Conservation (phyloP, 345 rosid genomes). For the Pistacia integerrima region DNA sequence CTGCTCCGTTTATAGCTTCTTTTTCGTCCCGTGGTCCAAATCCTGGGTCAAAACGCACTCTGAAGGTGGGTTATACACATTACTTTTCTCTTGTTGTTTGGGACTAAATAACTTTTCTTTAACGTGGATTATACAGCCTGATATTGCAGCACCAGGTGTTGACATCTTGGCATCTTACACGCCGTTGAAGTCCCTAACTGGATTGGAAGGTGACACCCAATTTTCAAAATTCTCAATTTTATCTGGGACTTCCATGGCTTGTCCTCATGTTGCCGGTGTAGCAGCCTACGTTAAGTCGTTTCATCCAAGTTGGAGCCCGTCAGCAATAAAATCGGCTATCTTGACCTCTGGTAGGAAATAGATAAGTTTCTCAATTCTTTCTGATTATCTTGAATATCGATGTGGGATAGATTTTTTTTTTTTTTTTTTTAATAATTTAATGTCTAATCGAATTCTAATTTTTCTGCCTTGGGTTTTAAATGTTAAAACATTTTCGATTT, state of each 20-base stretch:
- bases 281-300: constrained; percentile 85
- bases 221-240: constrained; percentile 65
- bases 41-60: constrained; percentile 64
- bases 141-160: constrained; percentile 83
- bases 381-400: neutral
- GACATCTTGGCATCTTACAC: constrained; percentile 71
- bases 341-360: neutral
- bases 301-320: constrained; percentile 77
- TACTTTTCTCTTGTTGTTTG: neutral
- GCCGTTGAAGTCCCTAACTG: constrained; percentile 73
- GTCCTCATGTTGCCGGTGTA: constrained; percentile 86
- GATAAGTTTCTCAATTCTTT: neutral
- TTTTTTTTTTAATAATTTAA: too few species aligned
- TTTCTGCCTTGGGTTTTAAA: too few species aligned
- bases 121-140: constrained; percentile 61
- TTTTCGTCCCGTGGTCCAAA: constrained; percentile 95
- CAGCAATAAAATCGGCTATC: constrained; percentile 27
- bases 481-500: neutral
- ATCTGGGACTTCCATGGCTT: constrained; percentile 96
- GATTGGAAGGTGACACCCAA: constrained; percentile 79
- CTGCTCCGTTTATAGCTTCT: constrained; percentile 81
- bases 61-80: constrained; percentile 49
- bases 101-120: too few species aligned
- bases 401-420: too few species aligned
- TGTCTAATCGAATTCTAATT: too few species aligned